These are phyloP conservation scores for Xanthoconium stramineum DNA, from an alignment of 768 basidiomycete genomes.

Conservation along the genomic window DNA sequence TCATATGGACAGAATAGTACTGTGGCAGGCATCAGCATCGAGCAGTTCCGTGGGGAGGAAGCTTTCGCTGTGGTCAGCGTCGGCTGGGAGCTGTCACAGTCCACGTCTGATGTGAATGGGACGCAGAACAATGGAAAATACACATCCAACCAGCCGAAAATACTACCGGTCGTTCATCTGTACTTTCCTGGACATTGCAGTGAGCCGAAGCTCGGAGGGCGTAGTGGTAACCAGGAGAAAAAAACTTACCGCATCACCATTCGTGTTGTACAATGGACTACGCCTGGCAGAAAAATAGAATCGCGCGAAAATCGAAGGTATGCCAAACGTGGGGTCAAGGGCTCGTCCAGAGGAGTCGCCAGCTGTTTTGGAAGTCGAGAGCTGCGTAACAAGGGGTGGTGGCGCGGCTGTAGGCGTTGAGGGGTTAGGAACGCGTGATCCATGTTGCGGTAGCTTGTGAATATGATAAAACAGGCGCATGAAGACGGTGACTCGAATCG, in stretches of 20 bases:
- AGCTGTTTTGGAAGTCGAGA: not conserved
- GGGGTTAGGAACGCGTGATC: not conserved
- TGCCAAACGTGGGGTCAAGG: not conserved
- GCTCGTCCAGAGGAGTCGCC: not conserved
- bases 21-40: constrained; percentile 13
- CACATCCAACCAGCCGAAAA: constrained; percentile 9
- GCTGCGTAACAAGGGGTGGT: constrained; percentile 7
- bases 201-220: not conserved
- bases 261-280: constrained; percentile 1
- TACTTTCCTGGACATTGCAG: constrained; percentile 2
- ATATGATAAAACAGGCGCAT: not conserved
- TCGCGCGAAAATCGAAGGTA: not conserved
- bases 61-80: no score
- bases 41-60: not conserved
- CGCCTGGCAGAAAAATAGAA: constrained; percentile 1
- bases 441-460: constrained; percentile 2
- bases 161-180: constrained; percentile 15
- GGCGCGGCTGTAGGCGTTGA: not conserved
- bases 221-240: not conserved
- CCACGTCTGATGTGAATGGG: not conserved
- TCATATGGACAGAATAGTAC: not conserved
- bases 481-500: constrained; percentile 16
- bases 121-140: not conserved
- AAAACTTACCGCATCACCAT: not conserved
- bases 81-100: not conserved